Evolutionary conservation across 2,329 filamentous ascomycete genomes (phyloP).

Genomic region (Sarocladium oryzae): DNA sequence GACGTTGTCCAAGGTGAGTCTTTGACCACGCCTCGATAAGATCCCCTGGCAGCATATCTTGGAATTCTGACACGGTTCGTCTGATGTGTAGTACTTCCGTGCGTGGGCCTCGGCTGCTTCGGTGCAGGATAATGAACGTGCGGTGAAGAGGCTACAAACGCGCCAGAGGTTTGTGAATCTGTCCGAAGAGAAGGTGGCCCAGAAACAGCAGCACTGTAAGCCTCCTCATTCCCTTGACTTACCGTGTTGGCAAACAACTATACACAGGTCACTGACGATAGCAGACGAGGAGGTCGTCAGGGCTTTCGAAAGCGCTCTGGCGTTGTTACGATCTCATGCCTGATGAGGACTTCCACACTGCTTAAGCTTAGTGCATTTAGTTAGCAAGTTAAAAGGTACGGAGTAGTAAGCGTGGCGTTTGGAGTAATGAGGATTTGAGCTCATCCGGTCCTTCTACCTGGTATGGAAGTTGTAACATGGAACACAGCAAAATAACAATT

Average conservation of each 20-base stretch:
- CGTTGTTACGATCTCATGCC: constrained; percentile 38
- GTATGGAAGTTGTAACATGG: too few species aligned
- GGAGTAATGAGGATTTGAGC: neutral
- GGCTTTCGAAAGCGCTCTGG: constrained; percentile 56
- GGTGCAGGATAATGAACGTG: constrained; percentile 67
- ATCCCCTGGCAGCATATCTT: neutral
- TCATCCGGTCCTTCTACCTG: too few species aligned
- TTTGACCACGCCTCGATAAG: neutral
- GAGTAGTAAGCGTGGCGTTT: neutral
- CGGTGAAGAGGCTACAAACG: constrained; percentile 74
- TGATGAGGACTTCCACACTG: too few species aligned
- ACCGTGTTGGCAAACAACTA: neutral
- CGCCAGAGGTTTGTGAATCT: constrained; percentile 69
- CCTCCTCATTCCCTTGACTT: neutral
- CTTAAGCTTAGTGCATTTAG: too few species aligned
- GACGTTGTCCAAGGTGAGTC: constrained; percentile 54
- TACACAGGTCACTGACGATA: constrained; percentile 7
- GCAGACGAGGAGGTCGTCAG: constrained; percentile 48
- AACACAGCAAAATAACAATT: too few species aligned
- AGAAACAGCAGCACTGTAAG: constrained; percentile 78
- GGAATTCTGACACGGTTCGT: neutral
- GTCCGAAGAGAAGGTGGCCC: constrained; percentile 62
- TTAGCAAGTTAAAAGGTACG: neutral
- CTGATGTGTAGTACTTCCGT: constrained; percentile 59
- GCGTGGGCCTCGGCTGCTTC: constrained; percentile 71